Evolutionary conservation across 768 basidiomycete genomes (phyloP).

Genomic region (Tricholoma furcatifolium): DNA sequence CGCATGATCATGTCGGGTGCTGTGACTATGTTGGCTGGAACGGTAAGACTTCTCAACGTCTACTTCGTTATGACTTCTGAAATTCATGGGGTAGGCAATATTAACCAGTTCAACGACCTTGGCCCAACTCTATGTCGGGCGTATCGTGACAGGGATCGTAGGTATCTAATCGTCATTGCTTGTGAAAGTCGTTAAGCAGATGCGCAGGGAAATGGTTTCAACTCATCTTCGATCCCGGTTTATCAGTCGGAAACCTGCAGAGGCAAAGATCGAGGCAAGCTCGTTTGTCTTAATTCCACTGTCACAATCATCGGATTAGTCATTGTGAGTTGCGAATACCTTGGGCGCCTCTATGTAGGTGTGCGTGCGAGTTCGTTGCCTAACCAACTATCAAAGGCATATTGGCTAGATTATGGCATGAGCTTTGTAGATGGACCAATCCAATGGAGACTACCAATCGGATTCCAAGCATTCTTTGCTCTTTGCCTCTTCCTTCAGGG

Average conservation of each 20-base stretch:
- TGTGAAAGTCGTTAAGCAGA: neutral
- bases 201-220: conserved; percentile 37
- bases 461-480: conserved; percentile 40
- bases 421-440: conserved; percentile 31
- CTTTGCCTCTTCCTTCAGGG: conserved; percentile 34
- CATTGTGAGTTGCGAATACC: conserved; percentile 23
- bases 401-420: conserved; percentile 41
- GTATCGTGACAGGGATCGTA: conserved; percentile 37
- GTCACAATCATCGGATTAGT: conserved; percentile 39
- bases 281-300: conserved; percentile 36
- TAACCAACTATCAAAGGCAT: conserved; percentile 24
- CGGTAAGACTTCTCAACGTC: conserved; percentile 21
- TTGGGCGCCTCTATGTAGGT: neutral
- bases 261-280: conserved; percentile 32
- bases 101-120: conserved; percentile 37
- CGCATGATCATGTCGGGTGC: conserved; percentile 39
- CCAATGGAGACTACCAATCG: conserved; percentile 28
- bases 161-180: neutral
- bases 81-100: conserved; percentile 25
- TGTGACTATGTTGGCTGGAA: conserved; percentile 35
- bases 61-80: neutral
- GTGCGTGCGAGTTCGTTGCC: neutral
- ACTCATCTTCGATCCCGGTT: conserved; percentile 39
- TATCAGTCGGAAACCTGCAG: conserved; percentile 40
- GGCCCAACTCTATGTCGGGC: conserved; percentile 36